Conservation (phyloP, 306 rosid species). For the Citrullus amarus region DNA sequence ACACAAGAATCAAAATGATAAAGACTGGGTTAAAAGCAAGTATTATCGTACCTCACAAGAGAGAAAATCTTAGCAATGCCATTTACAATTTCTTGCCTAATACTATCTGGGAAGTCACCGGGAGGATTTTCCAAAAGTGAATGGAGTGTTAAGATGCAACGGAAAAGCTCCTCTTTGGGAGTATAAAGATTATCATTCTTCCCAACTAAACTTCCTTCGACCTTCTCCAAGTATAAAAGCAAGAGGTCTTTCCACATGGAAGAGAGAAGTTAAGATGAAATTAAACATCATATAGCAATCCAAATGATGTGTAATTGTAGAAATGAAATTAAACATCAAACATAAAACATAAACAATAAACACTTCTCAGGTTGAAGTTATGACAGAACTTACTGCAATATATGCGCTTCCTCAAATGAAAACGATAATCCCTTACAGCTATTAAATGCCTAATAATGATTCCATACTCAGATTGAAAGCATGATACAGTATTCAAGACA, state of each 20-base stretch:
- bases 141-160: constrained; percentile 62
- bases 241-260: constrained; percentile 43
- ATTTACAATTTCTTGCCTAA: constrained; percentile 48
- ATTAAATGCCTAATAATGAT: constrained; percentile 61
- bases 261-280: constrained; percentile 6
- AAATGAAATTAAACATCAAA: background rate
- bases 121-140: constrained; percentile 86
- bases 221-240: constrained; percentile 51
- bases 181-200: constrained; percentile 34
- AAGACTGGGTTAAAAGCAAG: background rate
- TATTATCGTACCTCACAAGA: constrained; percentile 45
- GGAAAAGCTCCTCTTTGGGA: constrained; percentile 80
- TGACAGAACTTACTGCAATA: constrained; percentile 55
- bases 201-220: constrained; percentile 46
- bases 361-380: background rate
- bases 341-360: constrained; percentile 12
- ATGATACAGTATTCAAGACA: constrained; percentile 58
- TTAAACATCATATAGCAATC: constrained; percentile 14
- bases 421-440: constrained; percentile 61
- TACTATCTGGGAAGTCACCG: constrained; percentile 54
- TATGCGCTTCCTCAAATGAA: constrained; percentile 64
- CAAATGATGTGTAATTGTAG: background rate
- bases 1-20: background rate
- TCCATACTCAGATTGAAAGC: constrained; percentile 81
- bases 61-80: constrained; percentile 53